These are phyloP conservation scores for Phlebopus sp. DNA, from an alignment of 1,284 basidiomycete species.

Conservation along the genomic window DNA sequence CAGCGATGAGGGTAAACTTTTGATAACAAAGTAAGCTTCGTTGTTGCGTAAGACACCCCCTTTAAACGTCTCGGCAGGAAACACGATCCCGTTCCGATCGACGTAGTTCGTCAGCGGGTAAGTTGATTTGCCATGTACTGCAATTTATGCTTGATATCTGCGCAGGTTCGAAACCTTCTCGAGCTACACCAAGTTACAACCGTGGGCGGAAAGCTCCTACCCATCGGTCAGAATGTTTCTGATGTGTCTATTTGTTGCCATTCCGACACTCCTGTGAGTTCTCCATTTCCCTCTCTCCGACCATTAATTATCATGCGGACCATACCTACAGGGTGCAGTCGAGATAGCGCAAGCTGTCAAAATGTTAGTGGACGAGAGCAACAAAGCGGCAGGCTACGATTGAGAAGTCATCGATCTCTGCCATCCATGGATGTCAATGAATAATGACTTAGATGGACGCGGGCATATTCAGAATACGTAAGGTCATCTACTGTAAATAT, in stretches of 20 bases:
- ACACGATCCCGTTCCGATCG: conserved; percentile 46
- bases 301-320: not conserved
- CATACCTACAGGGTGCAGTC: conserved; percentile 45
- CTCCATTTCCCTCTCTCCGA: not conserved
- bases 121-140: conserved; percentile 3
- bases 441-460: too few relatives aligned
- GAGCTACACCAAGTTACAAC: conserved; percentile 46
- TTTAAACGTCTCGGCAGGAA: conserved; percentile 34
- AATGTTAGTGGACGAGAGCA: conserved; percentile 48
- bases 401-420: not conserved
- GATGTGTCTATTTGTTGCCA: conserved; percentile 65
- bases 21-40: conserved; percentile 51
- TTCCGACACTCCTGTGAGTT: conserved; percentile 59
- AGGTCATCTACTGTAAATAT: too few relatives aligned
- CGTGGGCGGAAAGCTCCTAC: conserved; percentile 38
- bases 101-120: conserved; percentile 46
- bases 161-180: conserved; percentile 46
- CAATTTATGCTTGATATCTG: not conserved
- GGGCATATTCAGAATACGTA: too few relatives aligned
- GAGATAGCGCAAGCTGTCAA: conserved; percentile 50
- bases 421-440: too few relatives aligned
- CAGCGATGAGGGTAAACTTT: conserved; percentile 47
- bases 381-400: conserved; percentile 24
- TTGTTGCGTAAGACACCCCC: not conserved
- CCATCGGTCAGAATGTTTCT: conserved; percentile 41